phyloP scores from a whole-genome alignment of 352 stramenopile species.

The Pythium coloratum region DNA sequence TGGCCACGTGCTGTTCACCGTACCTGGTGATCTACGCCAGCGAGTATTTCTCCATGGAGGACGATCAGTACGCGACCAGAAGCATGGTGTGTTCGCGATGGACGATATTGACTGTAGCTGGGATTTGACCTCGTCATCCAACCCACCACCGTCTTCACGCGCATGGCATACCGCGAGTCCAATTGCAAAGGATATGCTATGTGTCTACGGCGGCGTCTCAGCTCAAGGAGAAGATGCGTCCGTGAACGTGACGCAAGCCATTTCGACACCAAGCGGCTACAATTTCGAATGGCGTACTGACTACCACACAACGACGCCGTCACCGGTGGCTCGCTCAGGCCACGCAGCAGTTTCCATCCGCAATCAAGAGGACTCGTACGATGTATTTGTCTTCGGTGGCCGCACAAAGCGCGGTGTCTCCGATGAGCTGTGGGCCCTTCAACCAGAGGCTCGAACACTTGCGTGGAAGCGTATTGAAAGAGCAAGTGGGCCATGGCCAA shows the following conservation, averaged over 20 bases:
- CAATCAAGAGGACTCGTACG: slow-evolving; percentile 4
- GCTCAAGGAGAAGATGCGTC: slow-evolving; percentile 49
- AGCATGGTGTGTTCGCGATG: slow-evolving; percentile 44
- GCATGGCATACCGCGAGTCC: slow-evolving; percentile 54
- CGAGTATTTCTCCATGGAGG: slow-evolving; percentile 46
- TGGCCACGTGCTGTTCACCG: slow-evolving; percentile 57
- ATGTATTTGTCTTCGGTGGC: slow-evolving; percentile 57
- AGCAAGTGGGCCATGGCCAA: slow-evolving; percentile 31
- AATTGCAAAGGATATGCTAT: slow-evolving; percentile 31
- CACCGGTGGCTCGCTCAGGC: slow-evolving; percentile 35
- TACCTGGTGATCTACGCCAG: slow-evolving; percentile 27
- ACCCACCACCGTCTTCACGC: slow-evolving; percentile 37
- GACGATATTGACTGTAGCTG: slow-evolving; percentile 52
- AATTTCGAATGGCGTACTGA: slow-evolving; percentile 13
- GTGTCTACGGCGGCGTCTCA: slow-evolving; percentile 65
- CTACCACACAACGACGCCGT: neutral
- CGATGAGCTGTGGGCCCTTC: slow-evolving; percentile 35
- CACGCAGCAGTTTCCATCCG: slow-evolving; percentile 44
- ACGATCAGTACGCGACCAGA: slow-evolving; percentile 61
- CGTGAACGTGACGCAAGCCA: slow-evolving; percentile 37
- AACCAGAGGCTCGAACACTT: neutral
- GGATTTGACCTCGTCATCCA: slow-evolving; percentile 36
- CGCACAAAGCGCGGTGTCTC: slow-evolving; percentile 63
- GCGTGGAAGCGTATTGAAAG: neutral
- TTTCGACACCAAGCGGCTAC: neutral